Percentiles rank a stretch among this genome's conserved stretches.
phyloP scores from a whole-genome alignment of 176 grass and related monocot species.

The Bonia amplexicaulis region DNA sequence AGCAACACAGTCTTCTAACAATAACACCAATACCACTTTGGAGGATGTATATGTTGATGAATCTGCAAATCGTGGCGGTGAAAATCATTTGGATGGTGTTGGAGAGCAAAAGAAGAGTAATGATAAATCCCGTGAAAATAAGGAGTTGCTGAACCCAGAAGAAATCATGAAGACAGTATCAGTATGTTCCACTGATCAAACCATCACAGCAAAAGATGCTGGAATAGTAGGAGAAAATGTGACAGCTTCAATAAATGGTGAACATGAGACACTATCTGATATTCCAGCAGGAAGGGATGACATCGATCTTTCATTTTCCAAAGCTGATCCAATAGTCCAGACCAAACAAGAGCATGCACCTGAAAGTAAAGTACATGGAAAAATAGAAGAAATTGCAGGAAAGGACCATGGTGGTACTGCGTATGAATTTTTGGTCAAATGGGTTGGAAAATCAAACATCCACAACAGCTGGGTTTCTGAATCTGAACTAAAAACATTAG shows the following conservation, averaged over 20 bases:
- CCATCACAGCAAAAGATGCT: slow-evolving; percentile 24
- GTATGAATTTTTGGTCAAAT: slow-evolving; percentile 92
- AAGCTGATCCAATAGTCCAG: slow-evolving; percentile 21
- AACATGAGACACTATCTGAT: slow-evolving; percentile 17
- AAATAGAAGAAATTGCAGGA: slow-evolving; percentile 23
- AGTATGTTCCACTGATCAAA: slow-evolving; percentile 33
- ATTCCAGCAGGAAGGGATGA: slow-evolving; percentile 23
- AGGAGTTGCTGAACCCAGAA: slow-evolving; percentile 8
- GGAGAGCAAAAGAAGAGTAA: slow-evolving; percentile 24
- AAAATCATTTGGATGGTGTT: slow-evolving; percentile 32
- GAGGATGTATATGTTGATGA: slow-evolving; percentile 36
- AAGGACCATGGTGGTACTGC: slow-evolving; percentile 24
- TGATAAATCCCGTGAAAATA: slow-evolving; percentile 30
- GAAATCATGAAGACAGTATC: slow-evolving; percentile 22
- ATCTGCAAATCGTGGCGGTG: slow-evolving; percentile 21
- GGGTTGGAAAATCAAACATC: slow-evolving; percentile 87
- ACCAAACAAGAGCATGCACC: slow-evolving; percentile 36
- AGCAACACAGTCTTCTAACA: slow-evolving; percentile 27
- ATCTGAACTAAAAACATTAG: slow-evolving; percentile 65
- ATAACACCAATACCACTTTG: slow-evolving; percentile 15
- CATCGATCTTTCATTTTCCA: slow-evolving; percentile 1
- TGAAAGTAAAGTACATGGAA: slow-evolving; percentile 32
- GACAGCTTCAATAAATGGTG: slow-evolving; percentile 31
- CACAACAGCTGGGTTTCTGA: slow-evolving; percentile 94
- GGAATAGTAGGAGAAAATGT: slow-evolving; percentile 18